Evolutionary conservation across 2,329 filamentous ascomycete species (phyloP).

Genomic region (Phialophora macrospora): DNA sequence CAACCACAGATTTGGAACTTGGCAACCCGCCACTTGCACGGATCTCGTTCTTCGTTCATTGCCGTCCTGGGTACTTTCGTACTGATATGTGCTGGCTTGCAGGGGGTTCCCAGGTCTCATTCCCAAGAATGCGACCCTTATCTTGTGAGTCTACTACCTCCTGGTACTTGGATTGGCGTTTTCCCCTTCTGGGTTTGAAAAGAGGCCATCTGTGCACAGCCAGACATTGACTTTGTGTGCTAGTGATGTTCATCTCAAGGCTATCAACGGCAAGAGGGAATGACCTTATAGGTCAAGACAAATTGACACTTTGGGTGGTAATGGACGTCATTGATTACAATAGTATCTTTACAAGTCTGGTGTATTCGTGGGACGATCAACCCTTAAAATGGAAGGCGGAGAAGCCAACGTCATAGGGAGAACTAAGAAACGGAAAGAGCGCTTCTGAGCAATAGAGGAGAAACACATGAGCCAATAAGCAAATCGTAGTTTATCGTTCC

Average conservation of each 20-base stretch:
- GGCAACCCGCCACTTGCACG: background rate
- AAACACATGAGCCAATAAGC: background rate
- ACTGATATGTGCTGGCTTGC: slow-evolving; percentile 27
- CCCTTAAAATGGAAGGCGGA: background rate
- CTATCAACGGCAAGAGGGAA: slow-evolving; percentile 55
- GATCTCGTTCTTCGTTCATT: background rate
- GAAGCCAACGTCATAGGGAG: background rate
- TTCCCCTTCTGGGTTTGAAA: background rate
- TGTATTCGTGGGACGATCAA: background rate
- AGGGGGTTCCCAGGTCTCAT: slow-evolving; percentile 82
- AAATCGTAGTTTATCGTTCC: background rate
- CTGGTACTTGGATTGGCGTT: background rate
- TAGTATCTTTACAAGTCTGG: background rate
- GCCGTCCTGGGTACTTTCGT: slow-evolving; percentile 7
- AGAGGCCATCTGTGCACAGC: background rate
- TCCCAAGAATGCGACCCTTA: slow-evolving; percentile 72
- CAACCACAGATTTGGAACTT: background rate
- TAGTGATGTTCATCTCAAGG: slow-evolving; percentile 72
- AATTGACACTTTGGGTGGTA: background rate
- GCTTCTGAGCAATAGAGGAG: background rate
- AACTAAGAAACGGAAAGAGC: background rate
- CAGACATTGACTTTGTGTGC: slow-evolving; percentile 15
- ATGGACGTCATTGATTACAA: background rate
- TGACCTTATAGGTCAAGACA: slow-evolving; percentile 10
- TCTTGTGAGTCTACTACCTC: slow-evolving; percentile 70